Percentiles rank a stretch among this genome's conserved stretches.
These are phyloP conservation scores for Xylogone sp. DNA, from an alignment of 2,329 filamentous ascomycete species.

Conservation along the genomic window DNA sequence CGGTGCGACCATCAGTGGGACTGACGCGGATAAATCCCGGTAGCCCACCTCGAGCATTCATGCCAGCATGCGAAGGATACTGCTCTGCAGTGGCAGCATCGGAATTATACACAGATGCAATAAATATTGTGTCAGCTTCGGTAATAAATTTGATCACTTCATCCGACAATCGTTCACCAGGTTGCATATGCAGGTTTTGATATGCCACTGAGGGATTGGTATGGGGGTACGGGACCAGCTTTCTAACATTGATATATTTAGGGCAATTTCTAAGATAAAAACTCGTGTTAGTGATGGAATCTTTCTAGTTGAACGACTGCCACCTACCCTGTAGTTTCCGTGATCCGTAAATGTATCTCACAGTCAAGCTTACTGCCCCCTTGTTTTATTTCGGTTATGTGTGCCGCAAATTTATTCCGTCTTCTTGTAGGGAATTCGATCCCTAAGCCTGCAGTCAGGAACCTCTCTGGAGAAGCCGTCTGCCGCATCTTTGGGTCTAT, in stretches of 20 bases:
- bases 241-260: slow-evolving; percentile 1
- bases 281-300: too few species aligned
- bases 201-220: neutral
- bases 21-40: slow-evolving; percentile 18
- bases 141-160: slow-evolving; percentile 1
- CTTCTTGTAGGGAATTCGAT: slow-evolving; percentile 17
- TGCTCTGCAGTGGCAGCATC: neutral
- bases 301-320: too few species aligned
- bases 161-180: neutral
- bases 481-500: neutral
- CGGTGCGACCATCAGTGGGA: slow-evolving; percentile 10
- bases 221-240: neutral
- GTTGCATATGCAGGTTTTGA: neutral
- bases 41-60: slow-evolving; percentile 19
- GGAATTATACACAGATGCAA: neutral
- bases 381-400: slow-evolving; percentile 5
- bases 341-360: neutral
- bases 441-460: slow-evolving; percentile 14
- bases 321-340: neutral
- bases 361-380: neutral
- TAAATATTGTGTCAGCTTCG: neutral
- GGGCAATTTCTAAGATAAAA: slow-evolving; percentile 1
- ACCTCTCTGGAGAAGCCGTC: slow-evolving; percentile 1
- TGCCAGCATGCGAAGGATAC: slow-evolving; percentile 16
- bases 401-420: slow-evolving; percentile 18